Conservation (phyloP, 2,329 filamentous ascomycete species). For the Parastagonospora nodorum region DNA sequence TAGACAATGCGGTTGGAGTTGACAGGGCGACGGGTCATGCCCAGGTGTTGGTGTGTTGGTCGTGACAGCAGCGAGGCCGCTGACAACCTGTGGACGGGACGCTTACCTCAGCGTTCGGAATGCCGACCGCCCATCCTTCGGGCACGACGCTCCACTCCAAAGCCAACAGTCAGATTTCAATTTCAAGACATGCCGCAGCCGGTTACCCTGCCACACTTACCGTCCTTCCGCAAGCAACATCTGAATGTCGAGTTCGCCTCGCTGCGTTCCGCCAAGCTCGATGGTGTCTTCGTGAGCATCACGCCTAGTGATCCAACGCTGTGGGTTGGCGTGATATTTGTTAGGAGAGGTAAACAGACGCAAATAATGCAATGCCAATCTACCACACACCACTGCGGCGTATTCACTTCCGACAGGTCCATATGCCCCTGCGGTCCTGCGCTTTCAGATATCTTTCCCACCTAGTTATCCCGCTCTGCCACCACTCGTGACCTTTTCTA, state of each 20-base stretch:
- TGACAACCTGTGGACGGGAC: not conserved
- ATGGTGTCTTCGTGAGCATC: constrained; percentile 84
- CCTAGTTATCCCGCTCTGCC: constrained; percentile 77
- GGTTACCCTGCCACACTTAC: constrained; percentile 29
- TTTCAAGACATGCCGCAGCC: constrained; percentile 29
- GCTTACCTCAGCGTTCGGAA: not conserved
- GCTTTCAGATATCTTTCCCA: constrained; percentile 89
- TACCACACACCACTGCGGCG: constrained; percentile 3
- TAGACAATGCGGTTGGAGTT: not conserved
- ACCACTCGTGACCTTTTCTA: constrained; percentile 84
- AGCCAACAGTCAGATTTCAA: not conserved
- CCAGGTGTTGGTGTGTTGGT: too few relatives aligned
- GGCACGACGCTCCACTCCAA: not conserved
- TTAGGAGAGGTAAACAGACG: constrained; percentile 72
- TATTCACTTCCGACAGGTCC: constrained; percentile 66
- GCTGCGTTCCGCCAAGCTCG: constrained; percentile 79
- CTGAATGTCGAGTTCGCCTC: constrained; percentile 81
- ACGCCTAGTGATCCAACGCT: constrained; percentile 78
- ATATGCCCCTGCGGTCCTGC: constrained; percentile 83
- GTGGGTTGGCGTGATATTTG: constrained; percentile 92
- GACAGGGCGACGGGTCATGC: not conserved
- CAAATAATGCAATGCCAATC: constrained; percentile 9
- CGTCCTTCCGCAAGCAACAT: constrained; percentile 71
- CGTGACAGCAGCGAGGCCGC: too few relatives aligned
- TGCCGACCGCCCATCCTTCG: not conserved